phyloP scores from a whole-genome alignment of 176 grass and related monocot species.

The Neostapfia colusana region DNA sequence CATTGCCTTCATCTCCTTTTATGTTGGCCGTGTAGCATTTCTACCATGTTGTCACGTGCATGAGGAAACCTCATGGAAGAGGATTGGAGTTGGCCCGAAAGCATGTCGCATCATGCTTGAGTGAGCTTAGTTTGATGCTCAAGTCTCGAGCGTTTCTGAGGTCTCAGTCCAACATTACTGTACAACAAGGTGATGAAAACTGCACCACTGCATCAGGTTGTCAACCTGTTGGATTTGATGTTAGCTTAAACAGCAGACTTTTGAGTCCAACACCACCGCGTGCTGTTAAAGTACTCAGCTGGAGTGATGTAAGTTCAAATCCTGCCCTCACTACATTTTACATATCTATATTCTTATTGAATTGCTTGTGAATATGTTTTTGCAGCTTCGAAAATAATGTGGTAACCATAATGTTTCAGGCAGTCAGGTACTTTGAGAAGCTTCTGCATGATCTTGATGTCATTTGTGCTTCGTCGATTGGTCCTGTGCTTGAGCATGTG shows the following conservation, averaged over 20 bases:
- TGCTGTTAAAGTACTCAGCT: slow-evolving; percentile 73
- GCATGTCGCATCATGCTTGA: slow-evolving; percentile 77
- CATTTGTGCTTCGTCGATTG: slow-evolving; percentile 70
- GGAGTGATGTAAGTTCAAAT: slow-evolving; percentile 69
- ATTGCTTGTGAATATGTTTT: slow-evolving; percentile 34
- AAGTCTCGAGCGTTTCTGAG: slow-evolving; percentile 77
- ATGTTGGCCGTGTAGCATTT: slow-evolving; percentile 62
- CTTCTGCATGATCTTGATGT: slow-evolving; percentile 82
- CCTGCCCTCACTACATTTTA: not conserved
- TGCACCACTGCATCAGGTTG: slow-evolving; percentile 90
- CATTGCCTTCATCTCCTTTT: slow-evolving; percentile 32
- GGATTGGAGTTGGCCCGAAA: slow-evolving; percentile 79
- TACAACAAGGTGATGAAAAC: slow-evolving; percentile 62
- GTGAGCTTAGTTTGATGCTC: slow-evolving; percentile 73
- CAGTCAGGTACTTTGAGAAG: slow-evolving; percentile 85
- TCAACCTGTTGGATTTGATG: slow-evolving; percentile 87
- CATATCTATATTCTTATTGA: not conserved
- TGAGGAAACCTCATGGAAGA: slow-evolving; percentile 88
- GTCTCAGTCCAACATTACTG: slow-evolving; percentile 46
- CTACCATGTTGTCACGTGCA: slow-evolving; percentile 65
- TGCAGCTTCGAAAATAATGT: slow-evolving; percentile 24
- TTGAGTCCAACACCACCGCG: slow-evolving; percentile 81
- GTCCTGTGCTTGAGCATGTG: slow-evolving; percentile 63
- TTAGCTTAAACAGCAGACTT: slow-evolving; percentile 75
- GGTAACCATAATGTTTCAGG: slow-evolving; percentile 53